phyloP scores from a whole-genome alignment of 441 rosid genomes.

The Biscutella auriculata region DNA sequence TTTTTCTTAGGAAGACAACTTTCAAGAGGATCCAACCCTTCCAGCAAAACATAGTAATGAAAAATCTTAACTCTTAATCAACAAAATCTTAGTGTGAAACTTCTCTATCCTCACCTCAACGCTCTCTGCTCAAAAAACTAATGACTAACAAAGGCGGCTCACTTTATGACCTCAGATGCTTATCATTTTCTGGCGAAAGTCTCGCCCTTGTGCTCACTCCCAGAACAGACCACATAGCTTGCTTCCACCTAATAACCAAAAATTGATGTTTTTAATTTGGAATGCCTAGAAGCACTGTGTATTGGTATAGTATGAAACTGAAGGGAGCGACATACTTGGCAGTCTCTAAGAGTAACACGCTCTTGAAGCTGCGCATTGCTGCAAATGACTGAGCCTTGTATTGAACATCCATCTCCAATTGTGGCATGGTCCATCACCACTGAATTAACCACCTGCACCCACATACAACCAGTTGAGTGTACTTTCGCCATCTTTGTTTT shows the following conservation, averaged over 20 bases:
- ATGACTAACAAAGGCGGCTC: not conserved
- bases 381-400: constrained; percentile 85
- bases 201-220: constrained; percentile 76
- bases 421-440: constrained; percentile 79
- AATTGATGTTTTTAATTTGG: not conserved
- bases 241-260: constrained; percentile 54
- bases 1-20: too few species aligned
- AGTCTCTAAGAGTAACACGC: constrained; percentile 65
- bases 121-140: not conserved
- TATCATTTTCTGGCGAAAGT: constrained; percentile 55
- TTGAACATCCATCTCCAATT: constrained; percentile 80
- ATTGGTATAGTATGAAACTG: not conserved
- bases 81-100: not conserved
- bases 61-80: not conserved
- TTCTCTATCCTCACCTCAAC: not conserved
- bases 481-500: not conserved
- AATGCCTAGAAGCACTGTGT: not conserved
- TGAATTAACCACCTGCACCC: constrained; percentile 67
- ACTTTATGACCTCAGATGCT: not conserved
- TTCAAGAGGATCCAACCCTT: not conserved
- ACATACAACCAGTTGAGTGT: constrained; percentile 1
- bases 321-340: constrained; percentile 42
- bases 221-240: constrained; percentile 55
- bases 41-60: not conserved
- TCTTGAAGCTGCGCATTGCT: constrained; percentile 89